Conservation (phyloP, 495 filamentous ascomycete species). For the Neurospora sp. region DNA sequence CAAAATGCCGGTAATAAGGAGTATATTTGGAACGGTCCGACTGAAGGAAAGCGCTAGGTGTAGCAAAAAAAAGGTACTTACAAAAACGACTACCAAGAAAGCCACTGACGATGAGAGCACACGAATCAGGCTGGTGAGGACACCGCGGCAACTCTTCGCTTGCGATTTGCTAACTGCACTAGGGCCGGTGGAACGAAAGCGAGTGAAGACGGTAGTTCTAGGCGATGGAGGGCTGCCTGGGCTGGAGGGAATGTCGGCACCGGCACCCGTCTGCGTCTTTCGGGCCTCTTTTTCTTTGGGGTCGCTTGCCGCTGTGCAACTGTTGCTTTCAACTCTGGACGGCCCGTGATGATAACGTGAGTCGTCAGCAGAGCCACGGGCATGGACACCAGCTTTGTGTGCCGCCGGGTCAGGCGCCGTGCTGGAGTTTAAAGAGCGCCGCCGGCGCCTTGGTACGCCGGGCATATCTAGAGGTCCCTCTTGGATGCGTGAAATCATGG, state of each 20-base stretch:
- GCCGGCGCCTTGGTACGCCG: neutral
- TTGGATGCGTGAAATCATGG: slow-evolving; percentile 3
- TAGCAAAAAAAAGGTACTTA: slow-evolving; percentile 30
- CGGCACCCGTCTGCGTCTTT: neutral
- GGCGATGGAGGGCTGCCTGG: neutral
- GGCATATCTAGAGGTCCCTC: neutral
- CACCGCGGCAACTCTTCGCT: neutral
- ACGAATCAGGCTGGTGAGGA: slow-evolving; percentile 19
- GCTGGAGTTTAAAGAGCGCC: neutral
- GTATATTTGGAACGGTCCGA: neutral
- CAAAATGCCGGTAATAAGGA: neutral
- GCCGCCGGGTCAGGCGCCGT: neutral
- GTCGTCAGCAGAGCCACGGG: neutral
- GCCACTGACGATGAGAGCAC: slow-evolving; percentile 24
- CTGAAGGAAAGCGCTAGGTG: neutral
- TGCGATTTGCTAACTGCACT: slow-evolving; percentile 1
- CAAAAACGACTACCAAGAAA: slow-evolving; percentile 34
- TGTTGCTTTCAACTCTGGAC: neutral
- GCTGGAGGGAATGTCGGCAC: neutral
- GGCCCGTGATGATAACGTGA: neutral
- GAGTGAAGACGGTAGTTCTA: neutral
- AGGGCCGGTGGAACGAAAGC: neutral
- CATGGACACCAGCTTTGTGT: neutral
- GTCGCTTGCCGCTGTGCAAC: neutral
- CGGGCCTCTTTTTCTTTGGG: neutral